Conservation (phyloP, 192 early-diverging fungal genomes). For the Coemansia sp. region DNA sequence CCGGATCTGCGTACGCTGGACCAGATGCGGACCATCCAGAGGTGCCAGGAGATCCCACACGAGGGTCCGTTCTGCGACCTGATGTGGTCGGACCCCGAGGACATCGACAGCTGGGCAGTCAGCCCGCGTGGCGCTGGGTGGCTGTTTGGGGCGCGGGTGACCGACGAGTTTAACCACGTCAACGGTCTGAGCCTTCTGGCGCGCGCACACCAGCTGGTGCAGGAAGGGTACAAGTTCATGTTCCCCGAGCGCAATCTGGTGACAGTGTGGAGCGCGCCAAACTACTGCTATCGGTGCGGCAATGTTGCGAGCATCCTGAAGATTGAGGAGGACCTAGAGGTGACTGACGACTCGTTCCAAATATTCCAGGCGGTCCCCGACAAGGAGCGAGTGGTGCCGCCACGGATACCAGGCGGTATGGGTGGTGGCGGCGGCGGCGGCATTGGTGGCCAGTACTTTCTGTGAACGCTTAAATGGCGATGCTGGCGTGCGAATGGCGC, state of each 20-base stretch:
- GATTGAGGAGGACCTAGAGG: conserved; percentile 66
- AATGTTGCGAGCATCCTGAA: conserved; percentile 88
- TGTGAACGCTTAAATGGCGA: conserved; percentile 10
- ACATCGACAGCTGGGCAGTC: conserved; percentile 90
- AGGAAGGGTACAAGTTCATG: conserved; percentile 87
- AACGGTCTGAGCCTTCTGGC: conserved; percentile 89
- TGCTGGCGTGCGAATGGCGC: background rate
- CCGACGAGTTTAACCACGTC: conserved; percentile 95
- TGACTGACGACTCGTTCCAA: conserved; percentile 87
- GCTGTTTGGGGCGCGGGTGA: conserved; percentile 96
- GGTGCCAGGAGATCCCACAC: conserved; percentile 70
- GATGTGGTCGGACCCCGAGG: conserved; percentile 56
- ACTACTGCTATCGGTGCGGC: conserved; percentile 98
- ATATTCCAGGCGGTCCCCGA: conserved; percentile 97
- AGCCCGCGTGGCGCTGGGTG: conserved; percentile 96
- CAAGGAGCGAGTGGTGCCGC: conserved; percentile 67
- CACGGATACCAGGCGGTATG: conserved; percentile 53
- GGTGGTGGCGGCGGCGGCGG: conserved; percentile 25
- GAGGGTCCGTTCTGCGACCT: conserved; percentile 54
- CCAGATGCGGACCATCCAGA: conserved; percentile 92
- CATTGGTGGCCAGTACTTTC: conserved; percentile 43
- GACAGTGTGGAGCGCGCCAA: conserved; percentile 96
- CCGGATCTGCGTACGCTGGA: conserved; percentile 90
- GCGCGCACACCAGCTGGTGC: conserved; percentile 97
- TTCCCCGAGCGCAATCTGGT: conserved; percentile 81